These are phyloP conservation scores for Gillenia trifoliata DNA, from an alignment of 306 rosid species.

Conservation along the genomic window DNA sequence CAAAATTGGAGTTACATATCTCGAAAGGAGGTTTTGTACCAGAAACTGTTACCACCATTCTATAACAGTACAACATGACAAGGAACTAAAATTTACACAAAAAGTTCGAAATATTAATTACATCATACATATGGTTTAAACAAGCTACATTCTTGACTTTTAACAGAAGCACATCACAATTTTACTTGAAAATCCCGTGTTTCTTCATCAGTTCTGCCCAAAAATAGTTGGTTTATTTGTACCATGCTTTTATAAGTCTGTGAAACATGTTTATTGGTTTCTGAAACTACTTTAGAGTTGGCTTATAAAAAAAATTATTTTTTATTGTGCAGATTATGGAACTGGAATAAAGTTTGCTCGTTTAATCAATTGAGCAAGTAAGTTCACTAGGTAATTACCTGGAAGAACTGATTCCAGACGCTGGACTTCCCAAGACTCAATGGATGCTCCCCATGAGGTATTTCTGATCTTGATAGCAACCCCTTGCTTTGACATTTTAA, in stretches of 20 bases:
- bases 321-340: no score
- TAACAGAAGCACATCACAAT: no score
- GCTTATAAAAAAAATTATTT: no score
- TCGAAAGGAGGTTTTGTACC: neutral
- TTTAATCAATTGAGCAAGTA: neutral
- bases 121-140: neutral
- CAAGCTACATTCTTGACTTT: neutral
- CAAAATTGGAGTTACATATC: conserved; percentile 20
- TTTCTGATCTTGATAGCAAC: conserved; percentile 82
- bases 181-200: no score
- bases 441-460: conserved; percentile 93
- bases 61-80: neutral
- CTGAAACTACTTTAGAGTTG: no score
- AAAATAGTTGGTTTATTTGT: no score
- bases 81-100: neutral
- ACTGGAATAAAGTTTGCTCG: neutral
- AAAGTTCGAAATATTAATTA: neutral
- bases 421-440: conserved; percentile 95
- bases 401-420: conserved; percentile 95
- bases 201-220: no score
- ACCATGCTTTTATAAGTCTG: no score
- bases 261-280: no score
- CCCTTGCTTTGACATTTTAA: conserved; percentile 44
- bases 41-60: neutral
- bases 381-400: conserved; percentile 43